A percentile compares a stretch with the other conserved stretches of the same genome.
phyloP scores from a whole-genome alignment of 495 filamentous ascomycete genomes.

The Glonium stellatum region DNA sequence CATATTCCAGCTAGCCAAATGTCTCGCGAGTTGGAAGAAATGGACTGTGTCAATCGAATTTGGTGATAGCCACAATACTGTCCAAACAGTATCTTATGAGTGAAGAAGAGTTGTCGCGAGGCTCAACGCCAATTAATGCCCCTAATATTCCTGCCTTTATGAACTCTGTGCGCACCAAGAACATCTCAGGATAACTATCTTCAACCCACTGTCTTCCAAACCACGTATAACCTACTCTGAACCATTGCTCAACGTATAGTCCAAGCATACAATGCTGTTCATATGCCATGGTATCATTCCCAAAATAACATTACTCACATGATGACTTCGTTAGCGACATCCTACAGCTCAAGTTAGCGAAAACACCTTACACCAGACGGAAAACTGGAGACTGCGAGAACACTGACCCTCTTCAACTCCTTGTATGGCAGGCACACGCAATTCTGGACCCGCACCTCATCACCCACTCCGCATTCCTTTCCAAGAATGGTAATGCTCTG shows the following conservation, averaged over 20 bases:
- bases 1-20: no score
- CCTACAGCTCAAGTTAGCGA: slow-evolving; percentile 47
- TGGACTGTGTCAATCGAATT: no score
- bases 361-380: background rate
- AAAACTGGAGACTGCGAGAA: background rate
- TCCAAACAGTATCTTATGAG: background rate
- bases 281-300: background rate
- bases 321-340: slow-evolving; percentile 91
- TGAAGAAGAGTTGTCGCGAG: background rate
- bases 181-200: background rate
- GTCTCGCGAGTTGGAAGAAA: no score
- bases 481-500: slow-evolving; percentile 97
- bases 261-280: background rate
- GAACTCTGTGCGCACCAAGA: background rate
- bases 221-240: background rate
- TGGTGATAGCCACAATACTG: background rate
- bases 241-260: background rate
- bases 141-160: background rate
- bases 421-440: slow-evolving; percentile 97
- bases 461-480: slow-evolving; percentile 90
- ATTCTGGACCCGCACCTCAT: slow-evolving; percentile 96
- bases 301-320: slow-evolving; percentile 58
- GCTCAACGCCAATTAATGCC: background rate
- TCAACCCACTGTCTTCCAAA: background rate
- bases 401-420: slow-evolving; percentile 91